Base-by-base conservation (phyloP, 2,329 filamentous ascomycete genomes). In the Onygenales sp. region DNA sequence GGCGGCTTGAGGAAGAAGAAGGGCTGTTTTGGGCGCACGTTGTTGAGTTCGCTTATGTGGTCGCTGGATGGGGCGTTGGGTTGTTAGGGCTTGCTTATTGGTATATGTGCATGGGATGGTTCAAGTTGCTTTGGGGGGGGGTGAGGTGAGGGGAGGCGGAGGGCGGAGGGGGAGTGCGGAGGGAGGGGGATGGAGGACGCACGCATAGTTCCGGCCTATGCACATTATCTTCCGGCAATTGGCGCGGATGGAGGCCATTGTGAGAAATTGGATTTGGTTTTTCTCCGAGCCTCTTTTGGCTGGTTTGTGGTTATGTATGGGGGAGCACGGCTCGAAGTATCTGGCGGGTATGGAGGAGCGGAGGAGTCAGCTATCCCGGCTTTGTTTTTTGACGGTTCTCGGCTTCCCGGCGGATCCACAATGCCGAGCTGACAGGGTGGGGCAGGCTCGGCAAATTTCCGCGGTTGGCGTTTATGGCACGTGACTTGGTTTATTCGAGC, bases 1-100 rank as follows among this genome's bases (percentile, higher is more conserved):
- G 91, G 75, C 1, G 93, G 93, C 79, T 98, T 98, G 62, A 97
- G 82, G 80, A 98, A 98, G 84, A 96, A 98, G 76, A 98, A 97
- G 31, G 93, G 93, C 72, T 96, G 90, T 70, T 93, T 94, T 49
- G 93, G 93, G 59, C 84, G 83, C 56, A 80, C 78, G 71, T 86
- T 95, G 72, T 90, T 90, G 61, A 98, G 81, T 76, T 98, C 93
- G 58, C 86, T 82, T 67, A 97, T 86, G 74, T 98, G 93, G 71
- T 95, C 93, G 64, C 88, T 93, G 64, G 3, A 13, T 52, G 45
- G 11, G 4, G 3, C 7, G 6, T 49, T 31, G 34, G 21, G 21
- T 27, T 11, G 34, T 49, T 49, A 49, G 34, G 4, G 11, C 7
- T n/a, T 31, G 14, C 6, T 4, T 27, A 31, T 31, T 49, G 33